phyloP scores from a whole-genome alignment of 305 asterid genomes.

The Nicotiana rustica region DNA sequence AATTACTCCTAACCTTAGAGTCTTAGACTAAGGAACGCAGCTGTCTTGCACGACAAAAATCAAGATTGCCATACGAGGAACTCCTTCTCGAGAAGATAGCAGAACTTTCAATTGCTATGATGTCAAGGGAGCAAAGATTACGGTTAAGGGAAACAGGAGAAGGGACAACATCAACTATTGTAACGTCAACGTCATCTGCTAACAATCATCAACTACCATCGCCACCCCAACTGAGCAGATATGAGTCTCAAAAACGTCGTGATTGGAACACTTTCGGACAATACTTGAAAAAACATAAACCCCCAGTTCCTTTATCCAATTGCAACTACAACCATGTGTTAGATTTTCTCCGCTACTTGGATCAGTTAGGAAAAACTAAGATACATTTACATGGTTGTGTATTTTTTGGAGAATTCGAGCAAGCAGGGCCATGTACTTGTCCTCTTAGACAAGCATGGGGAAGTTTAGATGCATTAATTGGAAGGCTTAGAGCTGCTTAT shows the following conservation, averaged over 20 bases:
- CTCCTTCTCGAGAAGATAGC: not conserved
- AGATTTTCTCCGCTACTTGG: slow-evolving; percentile 77
- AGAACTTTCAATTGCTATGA: slow-evolving; percentile 38
- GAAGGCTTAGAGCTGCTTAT: slow-evolving; percentile 78
- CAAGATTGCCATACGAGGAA: no score
- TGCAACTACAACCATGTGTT: slow-evolving; percentile 74
- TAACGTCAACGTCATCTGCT: slow-evolving; percentile 30
- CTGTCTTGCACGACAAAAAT: no score
- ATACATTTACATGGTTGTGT: slow-evolving; percentile 73
- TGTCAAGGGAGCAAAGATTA: slow-evolving; percentile 49
- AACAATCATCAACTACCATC: not conserved
- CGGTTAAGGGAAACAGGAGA: slow-evolving; percentile 24
- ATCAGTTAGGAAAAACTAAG: slow-evolving; percentile 89
- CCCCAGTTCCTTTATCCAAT: slow-evolving; percentile 59
- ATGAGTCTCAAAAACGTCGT: slow-evolving; percentile 84
- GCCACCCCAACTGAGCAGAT: slow-evolving; percentile 52
- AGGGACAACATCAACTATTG: slow-evolving; percentile 38
- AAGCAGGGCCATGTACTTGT: slow-evolving; percentile 72
- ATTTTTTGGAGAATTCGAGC: slow-evolving; percentile 78
- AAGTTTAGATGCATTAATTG: slow-evolving; percentile 83
- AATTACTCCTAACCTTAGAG: not conserved
- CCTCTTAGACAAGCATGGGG: slow-evolving; percentile 92
- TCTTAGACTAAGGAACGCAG: no score
- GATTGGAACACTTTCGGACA: slow-evolving; percentile 97
- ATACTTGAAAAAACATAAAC: slow-evolving; percentile 75